Evolutionary conservation across 306 rosid genomes (phyloP).

Genomic region (Lablab purpureus): DNA sequence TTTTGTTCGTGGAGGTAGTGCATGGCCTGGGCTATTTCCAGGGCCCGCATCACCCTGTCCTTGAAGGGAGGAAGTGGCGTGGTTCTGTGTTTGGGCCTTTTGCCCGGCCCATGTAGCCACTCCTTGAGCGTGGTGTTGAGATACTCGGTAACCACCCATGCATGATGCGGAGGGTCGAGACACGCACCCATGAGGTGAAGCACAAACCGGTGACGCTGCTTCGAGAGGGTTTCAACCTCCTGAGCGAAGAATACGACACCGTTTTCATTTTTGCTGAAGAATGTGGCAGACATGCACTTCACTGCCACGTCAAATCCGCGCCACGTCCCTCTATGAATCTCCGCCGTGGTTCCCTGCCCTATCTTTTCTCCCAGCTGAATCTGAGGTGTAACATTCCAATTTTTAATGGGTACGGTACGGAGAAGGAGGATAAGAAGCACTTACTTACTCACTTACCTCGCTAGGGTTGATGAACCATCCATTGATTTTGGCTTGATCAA

Average conservation of each 20-base stretch:
- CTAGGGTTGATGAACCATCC: constrained; percentile 77
- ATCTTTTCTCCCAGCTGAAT: constrained; percentile 67
- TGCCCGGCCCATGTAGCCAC: constrained; percentile 80
- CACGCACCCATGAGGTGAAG: constrained; percentile 84
- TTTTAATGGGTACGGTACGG: too few relatives aligned
- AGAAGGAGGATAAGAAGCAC: not conserved
- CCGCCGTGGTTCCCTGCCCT: constrained; percentile 79
- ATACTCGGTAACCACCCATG: constrained; percentile 77
- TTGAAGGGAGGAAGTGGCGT: constrained; percentile 59
- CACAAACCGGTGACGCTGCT: constrained; percentile 74
- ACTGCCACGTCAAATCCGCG: constrained; percentile 80
- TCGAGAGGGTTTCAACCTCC: constrained; percentile 70
- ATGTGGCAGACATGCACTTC: constrained; percentile 65
- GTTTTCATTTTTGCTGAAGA: constrained; percentile 62
- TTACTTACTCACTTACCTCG: constrained; percentile 56
- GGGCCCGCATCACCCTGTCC: constrained; percentile 61
- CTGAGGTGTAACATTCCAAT: constrained; percentile 18
- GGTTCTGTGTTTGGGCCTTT: constrained; percentile 51
- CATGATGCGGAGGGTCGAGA: constrained; percentile 73
- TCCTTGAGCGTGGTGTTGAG: constrained; percentile 63
- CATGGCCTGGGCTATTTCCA: constrained; percentile 81
- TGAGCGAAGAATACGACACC: constrained; percentile 67
- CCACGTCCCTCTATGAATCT: constrained; percentile 73
- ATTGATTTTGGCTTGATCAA: constrained; percentile 61
- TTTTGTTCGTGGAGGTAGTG: constrained; percentile 84